Base-by-base conservation (phyloP, 768 basidiomycete species). In the Psilocybe azurescens region DNA sequence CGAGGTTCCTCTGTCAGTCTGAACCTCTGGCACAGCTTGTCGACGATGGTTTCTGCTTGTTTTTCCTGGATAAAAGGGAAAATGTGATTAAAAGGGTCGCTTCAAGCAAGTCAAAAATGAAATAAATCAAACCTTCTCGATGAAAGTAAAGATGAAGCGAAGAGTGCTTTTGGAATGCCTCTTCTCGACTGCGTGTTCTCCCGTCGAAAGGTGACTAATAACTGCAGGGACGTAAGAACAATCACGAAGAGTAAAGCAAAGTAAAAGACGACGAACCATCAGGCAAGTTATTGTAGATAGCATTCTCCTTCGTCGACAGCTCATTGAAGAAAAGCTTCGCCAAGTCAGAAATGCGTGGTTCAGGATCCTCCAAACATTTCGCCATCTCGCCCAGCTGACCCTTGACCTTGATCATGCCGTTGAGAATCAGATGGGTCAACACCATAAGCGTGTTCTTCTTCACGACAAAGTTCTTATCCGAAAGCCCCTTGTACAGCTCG, bases 401-500 rank as follows among this genome's bases (percentile, higher is more conserved):
- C 77, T 99, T 99, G 67, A 99, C 96, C 76, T 99, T 99, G 83
- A 99, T 93, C 97, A 99, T 98, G 2, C 97, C 97, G 69, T 98
- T 98, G 63, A 99, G 78, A 71, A 99, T 99, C 62, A 99, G 78
- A 74, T 98, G 95, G 10, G 95, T 97, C 59, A 99, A 82, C 32
- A 99, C 97, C 97, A 99, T 99, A 49, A 99, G 84, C 38, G 97
- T 97, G 77, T 99, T 99, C 83, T 99, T 99, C 87, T 99, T 99
- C 65, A 99, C 97, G 44, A 90, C 86, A 9, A 94, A 76, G 67
- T 97, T 86, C 44, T 79, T 79, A 73, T 99, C 97, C 10, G 93
- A 90, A 38, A 99, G 85, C 2, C 97, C 97, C 70, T 90, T 91
- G 81, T 99, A 99, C 2, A 99, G 81, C 67, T 95, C 92, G 68